A percentile compares a stretch with the other conserved stretches of the same genome.
phyloP scores from a whole-genome alignment of 345 rosid genomes.

The Pistacia integerrima region DNA sequence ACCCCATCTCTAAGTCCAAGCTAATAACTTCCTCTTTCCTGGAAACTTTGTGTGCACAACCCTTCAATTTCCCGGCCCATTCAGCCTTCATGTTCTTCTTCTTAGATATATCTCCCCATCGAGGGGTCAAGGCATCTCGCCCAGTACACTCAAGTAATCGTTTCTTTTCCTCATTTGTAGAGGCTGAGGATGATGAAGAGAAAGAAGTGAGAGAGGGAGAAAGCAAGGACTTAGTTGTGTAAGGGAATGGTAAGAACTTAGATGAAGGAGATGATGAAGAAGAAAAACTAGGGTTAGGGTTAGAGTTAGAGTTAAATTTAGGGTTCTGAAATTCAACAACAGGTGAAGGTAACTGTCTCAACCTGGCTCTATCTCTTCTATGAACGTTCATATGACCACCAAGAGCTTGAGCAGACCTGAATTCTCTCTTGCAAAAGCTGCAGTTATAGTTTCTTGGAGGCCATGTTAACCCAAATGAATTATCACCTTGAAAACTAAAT shows the following conservation, averaged over 20 bases:
- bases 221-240: slow-evolving; percentile 6
- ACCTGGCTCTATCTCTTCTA: slow-evolving; percentile 66
- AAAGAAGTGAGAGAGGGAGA: slow-evolving; percentile 16
- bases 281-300: slow-evolving; percentile 35
- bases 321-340: slow-evolving; percentile 42
- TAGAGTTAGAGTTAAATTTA: slow-evolving; percentile 11
- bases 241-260: slow-evolving; percentile 14
- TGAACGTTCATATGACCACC: slow-evolving; percentile 84
- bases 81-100: slow-evolving; percentile 28
- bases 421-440: slow-evolving; percentile 58
- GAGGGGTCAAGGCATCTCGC: slow-evolving; percentile 20
- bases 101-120: slow-evolving; percentile 30
- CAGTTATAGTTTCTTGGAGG: slow-evolving; percentile 59
- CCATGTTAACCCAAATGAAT: slow-evolving; percentile 37
- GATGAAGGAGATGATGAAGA: slow-evolving; percentile 20
- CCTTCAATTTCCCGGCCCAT: slow-evolving; percentile 33
- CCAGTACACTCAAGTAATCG: slow-evolving; percentile 11
- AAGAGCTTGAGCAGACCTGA: slow-evolving; percentile 71
- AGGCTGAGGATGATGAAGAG: slow-evolving; percentile 28
- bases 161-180: slow-evolving; percentile 24
- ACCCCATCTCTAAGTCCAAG: slow-evolving; percentile 49
- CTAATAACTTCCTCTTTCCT: slow-evolving; percentile 36
- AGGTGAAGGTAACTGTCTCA: slow-evolving; percentile 53
- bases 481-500: slow-evolving; percentile 3
- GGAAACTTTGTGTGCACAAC: slow-evolving; percentile 24